Conservation (phyloP, 768 basidiomycete species). For the Tulasnella sp. region DNA sequence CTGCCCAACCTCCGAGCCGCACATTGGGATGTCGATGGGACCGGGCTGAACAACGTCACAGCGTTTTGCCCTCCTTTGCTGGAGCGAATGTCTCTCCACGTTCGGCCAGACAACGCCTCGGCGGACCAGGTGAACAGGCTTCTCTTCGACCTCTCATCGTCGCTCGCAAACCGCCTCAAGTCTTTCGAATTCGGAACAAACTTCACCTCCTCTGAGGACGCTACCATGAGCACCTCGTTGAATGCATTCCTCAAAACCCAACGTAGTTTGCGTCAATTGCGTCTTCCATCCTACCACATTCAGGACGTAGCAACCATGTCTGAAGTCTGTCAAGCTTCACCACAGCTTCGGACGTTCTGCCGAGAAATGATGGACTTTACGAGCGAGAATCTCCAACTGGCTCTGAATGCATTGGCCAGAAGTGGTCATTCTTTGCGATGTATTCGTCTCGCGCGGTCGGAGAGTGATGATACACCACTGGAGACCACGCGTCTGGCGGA, state of each 20-base stretch:
- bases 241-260: not conserved
- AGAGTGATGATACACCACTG: accelerated
- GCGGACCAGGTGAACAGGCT: not conserved
- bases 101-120: not conserved
- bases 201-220: not conserved
- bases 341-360: not conserved
- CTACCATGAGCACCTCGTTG: not conserved
- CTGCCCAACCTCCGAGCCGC: not conserved
- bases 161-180: not conserved
- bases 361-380: not conserved
- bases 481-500: not conserved
- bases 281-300: not conserved
- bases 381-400: not conserved
- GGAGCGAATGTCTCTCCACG: not conserved
- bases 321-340: not conserved
- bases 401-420: not conserved
- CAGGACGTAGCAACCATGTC: not conserved
- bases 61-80: not conserved
- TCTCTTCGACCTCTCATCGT: not conserved
- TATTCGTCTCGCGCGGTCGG: not conserved
- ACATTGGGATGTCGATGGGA: not conserved
- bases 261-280: not conserved
- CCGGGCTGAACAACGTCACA: not conserved
- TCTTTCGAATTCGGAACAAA: not conserved
- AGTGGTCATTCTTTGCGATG: not conserved